These are phyloP conservation scores for Handroanthus guayacan DNA, from an alignment of 257 asterid species.

Conservation along the genomic window DNA sequence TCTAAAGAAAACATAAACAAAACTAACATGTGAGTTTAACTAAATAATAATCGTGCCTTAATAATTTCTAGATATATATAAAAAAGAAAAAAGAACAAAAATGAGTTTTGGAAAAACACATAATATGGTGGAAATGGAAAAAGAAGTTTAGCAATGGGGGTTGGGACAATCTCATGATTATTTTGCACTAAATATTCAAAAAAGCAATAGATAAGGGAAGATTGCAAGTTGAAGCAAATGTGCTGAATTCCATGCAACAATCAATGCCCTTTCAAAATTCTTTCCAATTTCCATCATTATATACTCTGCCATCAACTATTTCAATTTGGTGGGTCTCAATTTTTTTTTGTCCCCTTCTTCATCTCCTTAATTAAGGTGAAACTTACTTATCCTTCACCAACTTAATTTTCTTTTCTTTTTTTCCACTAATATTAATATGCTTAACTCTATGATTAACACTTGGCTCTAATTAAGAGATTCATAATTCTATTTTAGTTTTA, in stretches of 20 bases:
- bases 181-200: constrained; percentile 55
- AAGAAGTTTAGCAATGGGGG: constrained; percentile 39
- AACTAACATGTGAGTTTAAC: too few relatives aligned
- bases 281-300: constrained; percentile 64
- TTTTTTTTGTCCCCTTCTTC: constrained; percentile 35
- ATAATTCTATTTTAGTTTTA: background rate
- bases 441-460: background rate
- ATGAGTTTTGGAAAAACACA: background rate
- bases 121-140: constrained; percentile 49
- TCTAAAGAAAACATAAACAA: too few relatives aligned
- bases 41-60: too few relatives aligned
- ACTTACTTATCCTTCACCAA: constrained; percentile 25
- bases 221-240: constrained; percentile 69
- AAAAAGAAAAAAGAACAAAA: background rate
- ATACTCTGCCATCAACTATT: constrained; percentile 31
- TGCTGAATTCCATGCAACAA: constrained; percentile 96
- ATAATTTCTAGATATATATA: too few relatives aligned
- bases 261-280: constrained; percentile 59
- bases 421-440: background rate
- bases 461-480: background rate
- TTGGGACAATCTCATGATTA: constrained; percentile 70
- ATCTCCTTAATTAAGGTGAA: constrained; percentile 37
- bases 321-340: constrained; percentile 44
- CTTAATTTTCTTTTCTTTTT: background rate
- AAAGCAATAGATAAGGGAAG: constrained; percentile 51